Base-by-base conservation (phyloP, 768 basidiomycete species). In the Lactarius evosmus region DNA sequence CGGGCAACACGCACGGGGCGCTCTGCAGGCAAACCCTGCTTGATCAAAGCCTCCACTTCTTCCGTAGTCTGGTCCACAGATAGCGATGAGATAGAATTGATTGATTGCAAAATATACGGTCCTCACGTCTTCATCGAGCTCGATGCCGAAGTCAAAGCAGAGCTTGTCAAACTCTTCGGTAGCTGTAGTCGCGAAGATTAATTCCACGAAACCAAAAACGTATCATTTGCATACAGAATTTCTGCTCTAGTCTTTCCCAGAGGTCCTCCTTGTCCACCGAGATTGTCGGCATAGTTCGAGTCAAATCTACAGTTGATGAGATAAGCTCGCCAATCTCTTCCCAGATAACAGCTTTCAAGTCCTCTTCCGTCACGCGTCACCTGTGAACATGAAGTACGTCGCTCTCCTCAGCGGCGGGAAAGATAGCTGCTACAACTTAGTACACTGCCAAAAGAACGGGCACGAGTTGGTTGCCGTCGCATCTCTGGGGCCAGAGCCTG, bases 401-500 rank as follows among this genome's bases (percentile, higher is more conserved):
- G 96, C 89, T 2, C 78, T 99, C 62, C 86, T 99, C 66, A 98
- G 95, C 63, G 97, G 97, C 41, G 97, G 97, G 33, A 99, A 99
- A 76, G 97, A 99, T 76, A 93, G 91, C 74, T 95, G 93, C 79
- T 98, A 87, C 82, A 98, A 96, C 71, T 84, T 98, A 49, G 75
- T 93, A 12, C 95, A 98, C 75, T 96, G 94, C 72, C 77, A 83
- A 54, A 80, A 82, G 63, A 93, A 97, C 71, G 88, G 92, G 1
- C 96, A 99, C 72, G 79, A 90, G 63, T 84, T 98, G 44, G 77
- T 95, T 9, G 93, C 94, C 12, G 86, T 94, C 22, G 97, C 94
- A 5, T 93, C 93, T 44, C 79, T 99, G 49, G 82, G 91, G 12
- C 97, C 97, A 25, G 84, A 81, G 66, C 77, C 80, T 62, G 95